Base-by-base conservation (phyloP, 2,329 filamentous ascomycete genomes). In the Sarocladium oryzae region DNA sequence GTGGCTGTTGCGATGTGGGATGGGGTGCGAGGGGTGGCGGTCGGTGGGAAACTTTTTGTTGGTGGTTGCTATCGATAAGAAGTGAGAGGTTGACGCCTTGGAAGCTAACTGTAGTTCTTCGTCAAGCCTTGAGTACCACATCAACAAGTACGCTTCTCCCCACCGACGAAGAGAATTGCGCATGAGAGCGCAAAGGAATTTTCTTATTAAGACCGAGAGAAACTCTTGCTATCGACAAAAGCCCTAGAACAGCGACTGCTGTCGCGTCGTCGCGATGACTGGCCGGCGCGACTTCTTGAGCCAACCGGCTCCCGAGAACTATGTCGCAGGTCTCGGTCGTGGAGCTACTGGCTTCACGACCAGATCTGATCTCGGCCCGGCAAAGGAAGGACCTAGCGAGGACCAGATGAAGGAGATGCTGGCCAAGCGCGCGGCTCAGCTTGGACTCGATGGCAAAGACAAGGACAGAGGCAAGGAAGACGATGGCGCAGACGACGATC, bases 361-460 rank as follows among this genome's bases (percentile, higher is more conserved):
- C 36, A 84, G 95, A 62, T 97, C 92, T 52, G 93, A 99, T 78
- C 77, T 99, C 53, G 93, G 95, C 53, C 93, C 95, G 49, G 92
- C 92, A 53, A 82, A 92, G 61, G 92, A 96, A 73, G 93, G 93
- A 15, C 93, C 93, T 46, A 96, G 88, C 55, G 92, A 96, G 62
- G 93, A 99, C 66, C 92, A 97, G 71, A 96, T 99, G 72, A 96
- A 97, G 69, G 93, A 96, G 68, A 91, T 89, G 55, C 86, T 99
- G 60, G 91, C 91, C 46, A 96, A 96, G 70, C 85, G 95, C 61
- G 92, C 93, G 7, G 88, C 89, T 52, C 83, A 88, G 63, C 80
- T 97, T 54, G 92, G 91, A 5, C 67, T 81, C n/a, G 67, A 67
- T 41, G 26, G 43, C 38, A 82, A 81, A 7, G 82, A 84, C 52